These are phyloP conservation scores for Vicia villosa DNA, from an alignment of 306 rosid species.

Conservation along the genomic window DNA sequence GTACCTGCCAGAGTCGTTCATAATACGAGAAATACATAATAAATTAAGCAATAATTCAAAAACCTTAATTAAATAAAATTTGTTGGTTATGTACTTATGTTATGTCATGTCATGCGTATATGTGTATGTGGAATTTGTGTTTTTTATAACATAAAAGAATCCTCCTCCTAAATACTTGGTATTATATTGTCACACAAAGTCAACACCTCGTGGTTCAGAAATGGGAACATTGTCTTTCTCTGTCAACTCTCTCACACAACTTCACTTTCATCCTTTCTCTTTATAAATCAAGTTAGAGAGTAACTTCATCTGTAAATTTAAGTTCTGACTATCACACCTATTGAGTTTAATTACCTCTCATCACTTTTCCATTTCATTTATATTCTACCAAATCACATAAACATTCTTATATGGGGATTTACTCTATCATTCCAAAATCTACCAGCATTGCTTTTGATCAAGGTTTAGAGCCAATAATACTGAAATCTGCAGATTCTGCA, in stretches of 20 bases:
- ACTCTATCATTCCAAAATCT: constrained; percentile 59
- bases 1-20: background rate
- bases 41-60: background rate
- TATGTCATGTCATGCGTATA: background rate
- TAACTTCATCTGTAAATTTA: background rate
- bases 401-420: constrained; percentile 52
- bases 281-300: constrained; percentile 12
- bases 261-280: background rate
- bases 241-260: background rate
- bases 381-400: background rate
- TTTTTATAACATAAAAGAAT: background rate
- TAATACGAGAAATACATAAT: too few species aligned
- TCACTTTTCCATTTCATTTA: too few species aligned
- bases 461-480: background rate
- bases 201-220: constrained; percentile 33
- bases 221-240: constrained; percentile 1
- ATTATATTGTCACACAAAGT: background rate
- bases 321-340: background rate
- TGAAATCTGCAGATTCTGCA: constrained; percentile 67
- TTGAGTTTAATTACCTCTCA: background rate
- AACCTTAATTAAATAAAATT: background rate
- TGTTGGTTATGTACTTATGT: background rate
- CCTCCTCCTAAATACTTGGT: constrained; percentile 1
- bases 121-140: background rate
- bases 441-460: constrained; percentile 46